Conservation (phyloP, 31 red algal species). For the Porphyra umbilicalis region DNA sequence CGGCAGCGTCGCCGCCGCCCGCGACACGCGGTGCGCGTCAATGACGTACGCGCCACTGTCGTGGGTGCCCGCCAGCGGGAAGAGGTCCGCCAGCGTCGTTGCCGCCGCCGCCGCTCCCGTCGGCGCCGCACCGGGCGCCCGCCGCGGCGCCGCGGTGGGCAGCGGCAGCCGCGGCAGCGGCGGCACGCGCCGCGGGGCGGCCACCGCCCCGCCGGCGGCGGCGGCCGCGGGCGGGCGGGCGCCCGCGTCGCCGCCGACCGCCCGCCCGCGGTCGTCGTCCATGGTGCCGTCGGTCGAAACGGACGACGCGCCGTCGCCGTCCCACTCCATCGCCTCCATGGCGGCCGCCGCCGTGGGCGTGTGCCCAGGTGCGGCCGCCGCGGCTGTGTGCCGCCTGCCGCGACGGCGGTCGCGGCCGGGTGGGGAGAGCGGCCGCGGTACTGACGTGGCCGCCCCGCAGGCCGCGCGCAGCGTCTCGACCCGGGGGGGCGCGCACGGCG, state of each 20-base stretch:
- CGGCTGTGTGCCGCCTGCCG: too few relatives aligned
- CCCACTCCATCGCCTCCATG: conserved; percentile 1
- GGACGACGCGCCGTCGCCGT: background rate
- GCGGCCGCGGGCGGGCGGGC: background rate
- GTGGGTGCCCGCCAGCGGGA: conserved; percentile 46
- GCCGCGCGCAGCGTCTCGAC: too few relatives aligned
- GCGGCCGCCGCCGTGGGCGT: too few relatives aligned
- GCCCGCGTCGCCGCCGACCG: too few relatives aligned
- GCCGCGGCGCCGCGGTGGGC: background rate
- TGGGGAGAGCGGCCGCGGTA: too few relatives aligned
- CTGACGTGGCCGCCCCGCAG: too few relatives aligned
- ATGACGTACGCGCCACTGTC: conserved; percentile 56
- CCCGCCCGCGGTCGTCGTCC: too few relatives aligned
- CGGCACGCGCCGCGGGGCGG: background rate
- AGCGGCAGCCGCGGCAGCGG: background rate
- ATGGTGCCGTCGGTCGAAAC: background rate
- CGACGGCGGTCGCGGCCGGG: too few relatives aligned
- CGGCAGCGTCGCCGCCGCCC: conserved; percentile 25
- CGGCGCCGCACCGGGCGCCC: background rate
- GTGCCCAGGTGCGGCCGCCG: too few relatives aligned
- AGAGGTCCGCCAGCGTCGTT: background rate
- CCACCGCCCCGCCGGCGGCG: background rate
- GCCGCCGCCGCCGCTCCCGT: background rate
- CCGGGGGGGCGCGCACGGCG: too few relatives aligned
- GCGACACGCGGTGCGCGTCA: conserved; percentile 32